Evolutionary conservation across 1,284 basidiomycete species (phyloP), one percentile per base, ranked within the genome.

Genomic region (Termitomyces sp.): DNA sequence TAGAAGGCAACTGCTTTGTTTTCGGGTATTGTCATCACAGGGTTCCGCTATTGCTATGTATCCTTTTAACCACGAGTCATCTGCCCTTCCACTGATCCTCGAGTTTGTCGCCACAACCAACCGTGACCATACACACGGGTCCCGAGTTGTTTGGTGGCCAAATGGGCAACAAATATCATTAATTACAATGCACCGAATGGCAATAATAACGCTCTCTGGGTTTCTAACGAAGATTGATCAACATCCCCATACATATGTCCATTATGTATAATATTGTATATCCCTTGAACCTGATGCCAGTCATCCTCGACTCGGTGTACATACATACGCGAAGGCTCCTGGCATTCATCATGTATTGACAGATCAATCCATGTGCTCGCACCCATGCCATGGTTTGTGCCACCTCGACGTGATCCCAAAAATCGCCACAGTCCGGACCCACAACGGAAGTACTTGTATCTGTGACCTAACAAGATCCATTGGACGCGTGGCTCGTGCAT

Each of bases 121-220:
- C 7, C 19, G 31, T 34, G 45, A 48, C 33, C n/a, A 34, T 36
- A 24, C 33, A 34, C 28, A 24, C 34, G 34, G 34, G 47, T 49
- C 47, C 47, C 47, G 47, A 28, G 47, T 38, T 49, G 47, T 38
- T 49, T 24, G 46, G 45, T 46, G 33, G n/a, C 33, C 45, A 34
- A 33, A 21, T 21, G 21, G 33, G 9, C 15, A 47, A 26, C 46
- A 48, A 48, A 48, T n/a, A n/a, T 26, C 33, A 36, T 33, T 15
- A 24, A 24, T 24, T 3, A 24, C 24, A 5, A 26, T 10, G 15
- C 9, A 49, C 8, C 47, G 26, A 49, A 49, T 49, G 47, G 47
- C 47, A 36, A 49, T 49, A 49, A 26, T 49, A 28, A 38, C 47
- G 47, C 47, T 38, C n/a, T 34, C 33, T 30, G 9, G 24, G 24